A percentile compares a stretch with the other conserved stretches of the same genome.
Evolutionary conservation across 2,329 filamentous ascomycete species (phyloP).

Genomic region (Aspergillus uvarum): DNA sequence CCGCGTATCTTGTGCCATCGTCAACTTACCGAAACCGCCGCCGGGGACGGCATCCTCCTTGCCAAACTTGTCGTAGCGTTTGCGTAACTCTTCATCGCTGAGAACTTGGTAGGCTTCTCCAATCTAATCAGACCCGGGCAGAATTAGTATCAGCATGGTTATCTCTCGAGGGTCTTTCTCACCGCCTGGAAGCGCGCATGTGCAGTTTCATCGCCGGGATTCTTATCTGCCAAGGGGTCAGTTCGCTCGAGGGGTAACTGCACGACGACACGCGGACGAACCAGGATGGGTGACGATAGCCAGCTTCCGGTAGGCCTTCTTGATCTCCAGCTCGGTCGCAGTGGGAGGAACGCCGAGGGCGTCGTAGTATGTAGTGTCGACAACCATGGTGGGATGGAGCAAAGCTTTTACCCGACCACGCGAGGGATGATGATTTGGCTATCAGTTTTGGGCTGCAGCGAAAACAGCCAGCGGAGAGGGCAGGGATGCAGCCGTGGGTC

Average conservation of each 20-base stretch:
- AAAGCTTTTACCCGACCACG: slow-evolving; percentile 6
- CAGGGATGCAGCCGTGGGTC: background rate
- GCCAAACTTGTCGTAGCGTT: slow-evolving; percentile 93
- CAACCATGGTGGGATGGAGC: slow-evolving; percentile 64
- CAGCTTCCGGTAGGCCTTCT: slow-evolving; percentile 92
- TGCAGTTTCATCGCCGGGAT: slow-evolving; percentile 90
- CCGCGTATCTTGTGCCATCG: background rate
- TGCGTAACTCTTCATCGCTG: slow-evolving; percentile 80
- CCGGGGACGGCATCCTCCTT: slow-evolving; percentile 91
- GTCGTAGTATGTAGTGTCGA: slow-evolving; percentile 87
- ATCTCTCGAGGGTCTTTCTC: slow-evolving; percentile 24
- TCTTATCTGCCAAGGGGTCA: slow-evolving; percentile 70
- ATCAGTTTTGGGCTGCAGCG: background rate
- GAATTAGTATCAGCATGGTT: slow-evolving; percentile 8
- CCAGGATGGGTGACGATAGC: slow-evolving; percentile 91
- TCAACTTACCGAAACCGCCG: slow-evolving; percentile 73
- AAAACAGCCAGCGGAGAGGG: background rate
- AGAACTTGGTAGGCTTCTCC: slow-evolving; percentile 75
- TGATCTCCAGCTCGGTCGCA: slow-evolving; percentile 88
- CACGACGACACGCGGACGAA: slow-evolving; percentile 36
- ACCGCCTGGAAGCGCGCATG: slow-evolving; percentile 93
- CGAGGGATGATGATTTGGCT: background rate
- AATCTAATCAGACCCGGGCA: slow-evolving; percentile 46
- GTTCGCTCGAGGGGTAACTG: slow-evolving; percentile 19
- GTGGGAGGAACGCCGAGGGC: slow-evolving; percentile 79